These are phyloP conservation scores for Gonapodya prolifera DNA, from an alignment of 192 early-diverging fungal species.

Conservation along the genomic window DNA sequence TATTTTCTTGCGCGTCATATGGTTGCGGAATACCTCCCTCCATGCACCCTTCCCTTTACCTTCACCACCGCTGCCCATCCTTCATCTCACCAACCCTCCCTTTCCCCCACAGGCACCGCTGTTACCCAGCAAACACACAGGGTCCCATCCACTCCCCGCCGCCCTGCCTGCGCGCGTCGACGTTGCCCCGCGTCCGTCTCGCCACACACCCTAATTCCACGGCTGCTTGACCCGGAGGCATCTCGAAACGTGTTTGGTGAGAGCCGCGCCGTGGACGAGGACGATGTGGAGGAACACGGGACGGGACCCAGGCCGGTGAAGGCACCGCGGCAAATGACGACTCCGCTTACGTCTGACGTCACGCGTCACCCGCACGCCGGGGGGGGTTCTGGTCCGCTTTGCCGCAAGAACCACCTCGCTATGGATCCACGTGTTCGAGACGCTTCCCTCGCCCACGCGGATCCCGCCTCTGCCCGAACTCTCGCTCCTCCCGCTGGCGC, in stretches of 20 bases:
- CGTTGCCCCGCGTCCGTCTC: neutral
- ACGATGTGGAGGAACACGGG: too few species aligned
- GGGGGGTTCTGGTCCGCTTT: neutral
- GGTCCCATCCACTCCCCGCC: neutral
- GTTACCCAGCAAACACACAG: neutral
- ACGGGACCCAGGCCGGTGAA: too few species aligned
- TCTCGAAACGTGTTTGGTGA: neutral
- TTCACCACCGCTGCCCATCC: too few species aligned
- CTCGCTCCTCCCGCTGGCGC: neutral
- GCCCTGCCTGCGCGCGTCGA: neutral
- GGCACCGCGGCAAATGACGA: neutral
- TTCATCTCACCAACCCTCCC: too few species aligned
- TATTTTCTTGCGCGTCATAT: neutral
- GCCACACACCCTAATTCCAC: neutral
- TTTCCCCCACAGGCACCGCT: neutral
- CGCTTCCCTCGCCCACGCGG: neutral
- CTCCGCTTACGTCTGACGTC: neutral
- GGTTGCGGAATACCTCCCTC: too few species aligned
- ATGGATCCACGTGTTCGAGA: neutral
- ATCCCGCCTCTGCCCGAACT: neutral
- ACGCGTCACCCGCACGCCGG: neutral
- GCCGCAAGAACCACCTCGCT: neutral
- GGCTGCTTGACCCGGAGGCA: neutral
- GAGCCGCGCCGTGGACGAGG: neutral
- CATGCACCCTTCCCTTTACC: neutral